Conservation (phyloP, 1,139 yeast genomes). For the Saccharomyces hybrid region DNA sequence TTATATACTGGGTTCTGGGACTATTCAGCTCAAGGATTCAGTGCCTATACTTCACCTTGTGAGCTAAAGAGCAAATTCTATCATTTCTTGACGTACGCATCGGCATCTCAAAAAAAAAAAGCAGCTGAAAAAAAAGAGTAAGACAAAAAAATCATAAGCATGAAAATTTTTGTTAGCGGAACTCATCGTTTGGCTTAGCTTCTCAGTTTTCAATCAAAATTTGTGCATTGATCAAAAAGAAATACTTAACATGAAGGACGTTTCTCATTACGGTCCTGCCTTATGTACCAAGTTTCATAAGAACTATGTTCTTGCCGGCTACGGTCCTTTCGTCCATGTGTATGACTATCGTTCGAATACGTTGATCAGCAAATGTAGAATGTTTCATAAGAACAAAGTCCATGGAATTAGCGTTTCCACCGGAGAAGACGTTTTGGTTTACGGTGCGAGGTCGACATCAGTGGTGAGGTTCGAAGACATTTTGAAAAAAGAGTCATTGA, state of each 20-base stretch:
- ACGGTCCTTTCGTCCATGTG: conserved; percentile 60
- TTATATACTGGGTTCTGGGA: neutral
- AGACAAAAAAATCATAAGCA: neutral
- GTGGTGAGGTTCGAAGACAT: conserved; percentile 35
- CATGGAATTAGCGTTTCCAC: conserved; percentile 54
- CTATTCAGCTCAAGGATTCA: neutral
- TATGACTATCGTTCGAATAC: conserved; percentile 41
- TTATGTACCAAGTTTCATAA: conserved; percentile 50
- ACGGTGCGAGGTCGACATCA: conserved; percentile 68
- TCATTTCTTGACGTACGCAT: neutral
- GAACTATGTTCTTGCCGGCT: conserved; percentile 50
- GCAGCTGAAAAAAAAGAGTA: neutral
- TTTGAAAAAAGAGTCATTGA: conserved; percentile 17
- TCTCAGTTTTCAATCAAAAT: neutral
- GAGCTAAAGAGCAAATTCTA: neutral
- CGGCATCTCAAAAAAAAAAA: neutral
- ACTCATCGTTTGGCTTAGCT: neutral
- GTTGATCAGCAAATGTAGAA: conserved; percentile 37
- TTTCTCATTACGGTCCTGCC: conserved; percentile 54
- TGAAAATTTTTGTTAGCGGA: neutral
- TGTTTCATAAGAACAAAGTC: conserved; percentile 66
- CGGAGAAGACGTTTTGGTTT: conserved; percentile 38
- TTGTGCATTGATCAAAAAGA: neutral
- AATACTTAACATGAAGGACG: conserved; percentile 9
- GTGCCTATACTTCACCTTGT: neutral